Evolutionary conservation across 768 basidiomycete species (phyloP).

Genomic region (Mycena chlorophos): DNA sequence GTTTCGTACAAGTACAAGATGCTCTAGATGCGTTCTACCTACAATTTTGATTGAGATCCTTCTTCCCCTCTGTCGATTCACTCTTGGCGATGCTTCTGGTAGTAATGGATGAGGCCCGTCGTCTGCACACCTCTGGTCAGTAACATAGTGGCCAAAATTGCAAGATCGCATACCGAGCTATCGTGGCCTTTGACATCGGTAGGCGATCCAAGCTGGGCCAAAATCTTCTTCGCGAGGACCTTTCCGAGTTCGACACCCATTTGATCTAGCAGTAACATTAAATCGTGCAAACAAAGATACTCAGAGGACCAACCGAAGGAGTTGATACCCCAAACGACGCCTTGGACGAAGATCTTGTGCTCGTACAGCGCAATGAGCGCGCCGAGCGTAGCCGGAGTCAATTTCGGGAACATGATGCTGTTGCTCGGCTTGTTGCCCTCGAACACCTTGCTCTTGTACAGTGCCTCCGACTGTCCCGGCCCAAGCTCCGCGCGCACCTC

Average conservation of each 20-base stretch:
- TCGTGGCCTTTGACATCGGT: slow-evolving; percentile 86
- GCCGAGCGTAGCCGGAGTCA: slow-evolving; percentile 89
- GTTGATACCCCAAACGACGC: slow-evolving; percentile 98
- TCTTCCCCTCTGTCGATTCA: slow-evolving; percentile 28
- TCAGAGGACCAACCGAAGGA: slow-evolving; percentile 85
- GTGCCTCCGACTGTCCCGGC: slow-evolving; percentile 69
- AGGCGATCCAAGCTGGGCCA: slow-evolving; percentile 80
- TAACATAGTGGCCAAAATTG: background rate
- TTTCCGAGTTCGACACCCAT: slow-evolving; percentile 99
- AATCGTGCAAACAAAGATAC: background rate
- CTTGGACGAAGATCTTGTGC: slow-evolving; percentile 99
- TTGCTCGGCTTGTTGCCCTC: slow-evolving; percentile 97
- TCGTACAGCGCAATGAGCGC: slow-evolving; percentile 91
- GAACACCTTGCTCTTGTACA: slow-evolving; percentile 97
- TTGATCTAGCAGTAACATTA: slow-evolving; percentile 64
- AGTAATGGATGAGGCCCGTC: slow-evolving; percentile 95
- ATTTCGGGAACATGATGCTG: slow-evolving; percentile 89
- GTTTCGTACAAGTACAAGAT: background rate
- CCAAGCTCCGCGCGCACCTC: slow-evolving; percentile 73
- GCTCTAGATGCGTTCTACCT: background rate
- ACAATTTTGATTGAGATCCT: slow-evolving; percentile 11
- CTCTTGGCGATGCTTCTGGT: slow-evolving; percentile 85
- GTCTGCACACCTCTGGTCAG: slow-evolving; percentile 53
- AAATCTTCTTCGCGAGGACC: slow-evolving; percentile 94
- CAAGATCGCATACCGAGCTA: slow-evolving; percentile 55